phyloP scores from a whole-genome alignment of 2,329 filamentous ascomycete species.

The Aspergillus thermomutatus region DNA sequence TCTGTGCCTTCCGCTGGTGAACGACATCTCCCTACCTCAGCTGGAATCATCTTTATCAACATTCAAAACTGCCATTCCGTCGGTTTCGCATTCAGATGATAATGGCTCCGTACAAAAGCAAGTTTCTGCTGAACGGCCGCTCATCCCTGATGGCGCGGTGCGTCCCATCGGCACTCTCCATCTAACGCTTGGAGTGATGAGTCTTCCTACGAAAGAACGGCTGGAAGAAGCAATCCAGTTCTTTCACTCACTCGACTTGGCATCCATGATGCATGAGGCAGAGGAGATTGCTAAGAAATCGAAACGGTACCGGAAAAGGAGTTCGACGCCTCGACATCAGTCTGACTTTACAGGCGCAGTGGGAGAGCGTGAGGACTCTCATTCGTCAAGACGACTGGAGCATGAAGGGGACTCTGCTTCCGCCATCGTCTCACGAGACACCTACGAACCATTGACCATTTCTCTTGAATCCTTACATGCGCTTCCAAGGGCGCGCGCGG shows the following conservation, averaged over 20 bases:
- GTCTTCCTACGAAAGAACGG: conserved; percentile 53
- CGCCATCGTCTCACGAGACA: neutral
- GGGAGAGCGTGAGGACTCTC: neutral
- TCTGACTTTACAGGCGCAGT: neutral
- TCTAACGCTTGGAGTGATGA: conserved; percentile 84
- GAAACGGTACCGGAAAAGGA: conserved; percentile 1
- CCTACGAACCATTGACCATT: conserved; percentile 35
- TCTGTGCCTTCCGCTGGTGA: conserved; percentile 59
- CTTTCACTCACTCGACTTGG: conserved; percentile 46
- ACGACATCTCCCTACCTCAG: conserved; percentile 57
- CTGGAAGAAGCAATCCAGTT: conserved; percentile 47
- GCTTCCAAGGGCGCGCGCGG: conserved; percentile 31
- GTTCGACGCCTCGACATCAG: neutral
- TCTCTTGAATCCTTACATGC: conserved; percentile 42
- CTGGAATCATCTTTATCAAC: conserved; percentile 59
- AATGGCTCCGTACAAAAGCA: conserved; percentile 16
- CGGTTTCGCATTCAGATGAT: conserved; percentile 4
- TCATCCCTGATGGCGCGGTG: conserved; percentile 64
- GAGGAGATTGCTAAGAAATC: conserved; percentile 19
- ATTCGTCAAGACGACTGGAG: neutral
- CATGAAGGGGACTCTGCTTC: neutral
- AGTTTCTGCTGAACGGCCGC: conserved; percentile 36
- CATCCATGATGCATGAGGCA: conserved; percentile 33
- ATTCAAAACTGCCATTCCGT: conserved; percentile 59
- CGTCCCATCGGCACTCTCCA: conserved; percentile 78